These are phyloP conservation scores for Ceratocystis variospora DNA, from an alignment of 2,329 filamentous ascomycete species.

Conservation along the genomic window DNA sequence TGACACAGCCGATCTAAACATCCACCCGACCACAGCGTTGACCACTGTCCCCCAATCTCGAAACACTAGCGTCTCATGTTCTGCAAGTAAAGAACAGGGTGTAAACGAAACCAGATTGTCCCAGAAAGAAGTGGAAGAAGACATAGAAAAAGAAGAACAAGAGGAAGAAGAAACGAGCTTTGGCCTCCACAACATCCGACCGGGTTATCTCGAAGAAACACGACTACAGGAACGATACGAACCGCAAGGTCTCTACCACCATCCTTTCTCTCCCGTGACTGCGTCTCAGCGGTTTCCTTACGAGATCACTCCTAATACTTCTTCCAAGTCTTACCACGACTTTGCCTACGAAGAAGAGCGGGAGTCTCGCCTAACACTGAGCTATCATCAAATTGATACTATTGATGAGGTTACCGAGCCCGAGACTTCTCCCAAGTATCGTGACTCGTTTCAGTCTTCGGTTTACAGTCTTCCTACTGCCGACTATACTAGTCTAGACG, in stretches of 20 bases:
- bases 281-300: constrained; percentile 3
- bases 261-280: not conserved
- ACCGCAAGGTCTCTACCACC: not conserved
- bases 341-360: constrained; percentile 12
- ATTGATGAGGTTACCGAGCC: constrained; percentile 19
- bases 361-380: constrained; percentile 16
- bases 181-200: not conserved
- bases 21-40: not conserved
- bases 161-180: not conserved
- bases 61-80: constrained; percentile 17
- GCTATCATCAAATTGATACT: constrained; percentile 18
- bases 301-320: constrained; percentile 6
- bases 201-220: not conserved
- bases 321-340: constrained; percentile 10
- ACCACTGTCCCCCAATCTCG: constrained; percentile 6
- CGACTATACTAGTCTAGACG: constrained; percentile 6
- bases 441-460: constrained; percentile 19
- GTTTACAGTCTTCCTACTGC: constrained; percentile 16
- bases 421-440: constrained; percentile 19
- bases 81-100: constrained; percentile 1
- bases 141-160: no score
- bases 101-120: not conserved
- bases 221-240: not conserved
- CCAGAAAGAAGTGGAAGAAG: not conserved
- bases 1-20: constrained; percentile 9